These are phyloP conservation scores for Casuarina equisetifolia DNA, from an alignment of 306 rosid species.

Conservation along the genomic window DNA sequence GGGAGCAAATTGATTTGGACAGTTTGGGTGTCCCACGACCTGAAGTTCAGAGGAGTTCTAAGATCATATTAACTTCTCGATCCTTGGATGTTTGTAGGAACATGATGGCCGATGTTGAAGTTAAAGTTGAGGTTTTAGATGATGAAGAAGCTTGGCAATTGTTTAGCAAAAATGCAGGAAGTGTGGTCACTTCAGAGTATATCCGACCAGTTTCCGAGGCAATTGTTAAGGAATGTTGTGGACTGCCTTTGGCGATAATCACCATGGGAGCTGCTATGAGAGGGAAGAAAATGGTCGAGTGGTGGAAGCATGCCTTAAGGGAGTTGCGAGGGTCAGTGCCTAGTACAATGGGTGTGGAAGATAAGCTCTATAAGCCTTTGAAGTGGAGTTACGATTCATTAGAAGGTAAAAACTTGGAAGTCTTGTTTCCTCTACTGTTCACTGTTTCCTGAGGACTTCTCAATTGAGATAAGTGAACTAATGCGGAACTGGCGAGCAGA, in stretches of 20 bases:
- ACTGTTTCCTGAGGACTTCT: slow-evolving; percentile 16
- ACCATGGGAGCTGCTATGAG: slow-evolving; percentile 27
- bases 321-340: slow-evolving; percentile 11
- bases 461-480: slow-evolving; percentile 9
- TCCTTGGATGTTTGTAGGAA: slow-evolving; percentile 12
- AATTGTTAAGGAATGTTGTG: slow-evolving; percentile 15
- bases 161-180: slow-evolving; percentile 20
- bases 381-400: slow-evolving; percentile 24
- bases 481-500: slow-evolving; percentile 9
- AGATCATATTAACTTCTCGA: background rate
- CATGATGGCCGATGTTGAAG: slow-evolving; percentile 22
- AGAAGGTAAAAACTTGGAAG: background rate
- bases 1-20: background rate
- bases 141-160: slow-evolving; percentile 26
- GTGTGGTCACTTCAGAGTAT: background rate
- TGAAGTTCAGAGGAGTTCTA: background rate
- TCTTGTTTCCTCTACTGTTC: slow-evolving; percentile 15
- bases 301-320: slow-evolving; percentile 22
- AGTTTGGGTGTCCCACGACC: background rate
- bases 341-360: background rate
- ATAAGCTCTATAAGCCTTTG: slow-evolving; percentile 6
- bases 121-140: slow-evolving; percentile 8
- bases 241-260: slow-evolving; percentile 27
- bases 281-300: slow-evolving; percentile 10
- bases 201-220: slow-evolving; percentile 8